Base-by-base conservation (phyloP, 1,284 basidiomycete species). In the Mycocalia duriaeana region DNA sequence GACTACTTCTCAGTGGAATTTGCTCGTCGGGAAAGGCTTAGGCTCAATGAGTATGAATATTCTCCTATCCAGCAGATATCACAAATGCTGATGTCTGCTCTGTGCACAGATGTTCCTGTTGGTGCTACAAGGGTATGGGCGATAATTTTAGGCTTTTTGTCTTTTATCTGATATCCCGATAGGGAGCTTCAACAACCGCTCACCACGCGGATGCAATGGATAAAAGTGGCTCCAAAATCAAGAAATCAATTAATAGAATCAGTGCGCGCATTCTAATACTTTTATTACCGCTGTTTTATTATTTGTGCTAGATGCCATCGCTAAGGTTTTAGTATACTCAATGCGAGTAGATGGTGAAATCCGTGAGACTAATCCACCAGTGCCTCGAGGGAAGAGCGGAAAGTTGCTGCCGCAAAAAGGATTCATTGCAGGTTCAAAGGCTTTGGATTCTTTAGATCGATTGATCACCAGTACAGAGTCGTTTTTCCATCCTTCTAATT, bases 401-500 rank as follows among this genome's bases (percentile, higher is more conserved):
- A 55, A 58, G 24, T 50, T 63, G 36, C 60, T 62, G 4, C 60
- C 56, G 49, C 62, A 66, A 57, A 64, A 57, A 53, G 82, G 76
- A 24, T 94, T 82, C 65, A 70, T 93, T 25, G 94, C 83, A 0
- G 95, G 96, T 6, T 94, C 89, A 4, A 89, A 82, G 60, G 91
- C 94, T 14, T 74, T 99, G 50, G 92, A 96, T 56, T 87, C 92
- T 20, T 72, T 99, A 22, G 88, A 92, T 54, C 85, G 85, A 56
- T 72, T 99, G 38, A 82, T 99, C 47, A 95, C 91, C 11, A 94
- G 91, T 52, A 92, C 89, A 5, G 96, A 99, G 63, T 87, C 84
- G 0, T 94, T 87, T 70, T 96, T 95, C 65, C 93, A 96, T 64
- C 91, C 91, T 4, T 89, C 90, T 2, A 90, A 87, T 60, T 79